phyloP scores from a whole-genome alignment of 208 protist species.

The Acanthamoeba royreba region DNA sequence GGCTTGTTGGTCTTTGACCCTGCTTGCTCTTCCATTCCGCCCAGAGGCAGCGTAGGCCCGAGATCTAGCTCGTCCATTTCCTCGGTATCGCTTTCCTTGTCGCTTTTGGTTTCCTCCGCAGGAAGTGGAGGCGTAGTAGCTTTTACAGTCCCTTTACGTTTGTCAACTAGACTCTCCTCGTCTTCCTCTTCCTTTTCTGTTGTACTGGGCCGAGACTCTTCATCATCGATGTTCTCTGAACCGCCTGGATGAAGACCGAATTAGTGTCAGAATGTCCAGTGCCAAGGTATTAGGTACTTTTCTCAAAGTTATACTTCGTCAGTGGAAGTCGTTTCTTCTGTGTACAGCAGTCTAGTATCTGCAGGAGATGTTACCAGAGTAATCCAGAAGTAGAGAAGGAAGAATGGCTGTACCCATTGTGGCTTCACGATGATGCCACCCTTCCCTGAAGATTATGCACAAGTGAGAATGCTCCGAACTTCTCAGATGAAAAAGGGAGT shows the following conservation, averaged over 20 bases:
- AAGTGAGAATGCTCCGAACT: too few relatives aligned
- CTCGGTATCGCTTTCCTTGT: slow-evolving; percentile 11
- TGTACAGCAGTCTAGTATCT: background rate
- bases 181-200: background rate
- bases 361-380: background rate
- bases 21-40: background rate
- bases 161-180: background rate
- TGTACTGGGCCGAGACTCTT: background rate
- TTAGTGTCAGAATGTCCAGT: background rate
- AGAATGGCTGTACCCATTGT: background rate
- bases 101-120: background rate
- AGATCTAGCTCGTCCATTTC: background rate
- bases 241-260: background rate
- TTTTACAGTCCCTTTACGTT: background rate
- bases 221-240: background rate
- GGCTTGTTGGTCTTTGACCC: background rate
- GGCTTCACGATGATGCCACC: slow-evolving; percentile 10
- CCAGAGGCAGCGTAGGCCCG: background rate
- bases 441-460: too few relatives aligned
- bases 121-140: background rate
- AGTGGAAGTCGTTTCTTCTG: background rate
- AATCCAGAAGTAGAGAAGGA: too few relatives aligned
- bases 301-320: background rate
- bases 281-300: background rate
- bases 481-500: too few relatives aligned